These are phyloP conservation scores for Balansia obtecta DNA, from an alignment of 2,329 filamentous ascomycete genomes.

Conservation along the genomic window DNA sequence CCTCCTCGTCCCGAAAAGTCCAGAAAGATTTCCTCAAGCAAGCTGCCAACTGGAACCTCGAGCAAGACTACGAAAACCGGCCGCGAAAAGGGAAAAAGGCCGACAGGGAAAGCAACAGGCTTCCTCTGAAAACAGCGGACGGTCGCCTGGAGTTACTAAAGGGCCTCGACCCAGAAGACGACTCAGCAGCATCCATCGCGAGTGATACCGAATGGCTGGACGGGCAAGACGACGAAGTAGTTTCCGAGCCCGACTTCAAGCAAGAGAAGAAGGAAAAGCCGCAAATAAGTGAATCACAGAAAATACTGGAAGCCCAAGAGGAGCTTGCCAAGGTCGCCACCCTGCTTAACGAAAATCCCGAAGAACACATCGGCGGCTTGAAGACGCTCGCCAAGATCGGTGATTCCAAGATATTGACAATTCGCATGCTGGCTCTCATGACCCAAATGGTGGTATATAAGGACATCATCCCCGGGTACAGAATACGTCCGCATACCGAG, in stretches of 20 bases:
- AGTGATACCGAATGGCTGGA: slow-evolving; percentile 54
- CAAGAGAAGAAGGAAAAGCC: slow-evolving; percentile 35
- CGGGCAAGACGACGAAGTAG: slow-evolving; percentile 41
- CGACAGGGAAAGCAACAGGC: slow-evolving; percentile 55
- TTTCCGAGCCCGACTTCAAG: slow-evolving; percentile 34
- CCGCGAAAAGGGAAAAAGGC: slow-evolving; percentile 69
- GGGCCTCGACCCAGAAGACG: slow-evolving; percentile 43
- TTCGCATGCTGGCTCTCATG: slow-evolving; percentile 76
- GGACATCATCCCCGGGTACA: slow-evolving; percentile 90
- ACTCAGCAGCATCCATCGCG: slow-evolving; percentile 45
- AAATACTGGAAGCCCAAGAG: slow-evolving; percentile 80
- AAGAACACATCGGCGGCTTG: slow-evolving; percentile 74
- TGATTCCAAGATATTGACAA: slow-evolving; percentile 53
- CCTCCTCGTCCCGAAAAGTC: slow-evolving; percentile 24
- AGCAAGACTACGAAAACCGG: slow-evolving; percentile 78
- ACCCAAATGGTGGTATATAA: slow-evolving; percentile 88
- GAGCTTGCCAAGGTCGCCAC: slow-evolving; percentile 76
- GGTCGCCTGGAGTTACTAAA: slow-evolving; percentile 54
- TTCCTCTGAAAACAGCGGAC: slow-evolving; percentile 79
- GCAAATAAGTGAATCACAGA: slow-evolving; percentile 59
- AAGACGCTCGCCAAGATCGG: slow-evolving; percentile 66
- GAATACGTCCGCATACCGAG: slow-evolving; percentile 72
- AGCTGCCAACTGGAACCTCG: slow-evolving; percentile 77
- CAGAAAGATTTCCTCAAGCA: slow-evolving; percentile 58
- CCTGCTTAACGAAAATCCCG: slow-evolving; percentile 79